Percentiles rank a stretch among this genome's conserved stretches.
Evolutionary conservation across 768 basidiomycete genomes (phyloP).

Genomic region (Pluteus cervinus): DNA sequence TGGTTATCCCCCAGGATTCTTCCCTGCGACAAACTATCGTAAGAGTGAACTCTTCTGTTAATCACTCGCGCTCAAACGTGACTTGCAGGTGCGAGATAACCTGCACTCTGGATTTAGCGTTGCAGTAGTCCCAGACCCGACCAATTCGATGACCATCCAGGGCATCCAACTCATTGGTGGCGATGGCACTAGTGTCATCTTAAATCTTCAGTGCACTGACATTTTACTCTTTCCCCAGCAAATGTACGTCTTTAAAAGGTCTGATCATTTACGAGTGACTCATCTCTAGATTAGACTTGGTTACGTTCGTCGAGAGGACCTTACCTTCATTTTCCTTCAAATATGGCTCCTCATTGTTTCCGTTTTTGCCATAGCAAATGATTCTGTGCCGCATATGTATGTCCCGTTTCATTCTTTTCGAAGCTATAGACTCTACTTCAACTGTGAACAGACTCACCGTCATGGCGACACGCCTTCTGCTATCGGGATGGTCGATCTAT

Average conservation of each 20-base stretch:
- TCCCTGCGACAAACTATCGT: background rate
- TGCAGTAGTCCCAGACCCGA: slow-evolving; percentile 5
- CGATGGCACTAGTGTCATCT: slow-evolving; percentile 11
- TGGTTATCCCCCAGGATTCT: too few species aligned
- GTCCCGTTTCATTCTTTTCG: slow-evolving; percentile 10
- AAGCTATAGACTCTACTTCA: too few species aligned
- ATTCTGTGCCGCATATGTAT: slow-evolving; percentile 52
- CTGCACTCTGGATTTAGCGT: slow-evolving; percentile 13
- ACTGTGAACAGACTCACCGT: slow-evolving; percentile 35
- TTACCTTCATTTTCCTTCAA: slow-evolving; percentile 40
- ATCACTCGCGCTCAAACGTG: background rate
- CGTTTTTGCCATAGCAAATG: slow-evolving; percentile 39
- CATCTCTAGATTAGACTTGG: slow-evolving; percentile 25
- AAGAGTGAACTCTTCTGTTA: background rate
- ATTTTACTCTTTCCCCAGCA: slow-evolving; percentile 38
- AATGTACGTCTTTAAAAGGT: slow-evolving; percentile 34
- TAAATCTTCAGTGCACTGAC: slow-evolving; percentile 36
- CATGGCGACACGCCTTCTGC: slow-evolving; percentile 37
- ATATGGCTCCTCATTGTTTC: slow-evolving; percentile 51
- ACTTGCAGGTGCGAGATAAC: slow-evolving; percentile 3
- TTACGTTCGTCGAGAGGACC: slow-evolving; percentile 40
- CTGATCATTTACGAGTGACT: background rate
- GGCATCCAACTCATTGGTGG: slow-evolving; percentile 21
- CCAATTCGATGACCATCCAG: slow-evolving; percentile 8
- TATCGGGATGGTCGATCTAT: slow-evolving; percentile 47